A percentile compares a stretch with the other conserved stretches of the same genome.
Evolutionary conservation across 2,329 filamentous ascomycete genomes (phyloP).

Genomic region (Chaetomium globosum): DNA sequence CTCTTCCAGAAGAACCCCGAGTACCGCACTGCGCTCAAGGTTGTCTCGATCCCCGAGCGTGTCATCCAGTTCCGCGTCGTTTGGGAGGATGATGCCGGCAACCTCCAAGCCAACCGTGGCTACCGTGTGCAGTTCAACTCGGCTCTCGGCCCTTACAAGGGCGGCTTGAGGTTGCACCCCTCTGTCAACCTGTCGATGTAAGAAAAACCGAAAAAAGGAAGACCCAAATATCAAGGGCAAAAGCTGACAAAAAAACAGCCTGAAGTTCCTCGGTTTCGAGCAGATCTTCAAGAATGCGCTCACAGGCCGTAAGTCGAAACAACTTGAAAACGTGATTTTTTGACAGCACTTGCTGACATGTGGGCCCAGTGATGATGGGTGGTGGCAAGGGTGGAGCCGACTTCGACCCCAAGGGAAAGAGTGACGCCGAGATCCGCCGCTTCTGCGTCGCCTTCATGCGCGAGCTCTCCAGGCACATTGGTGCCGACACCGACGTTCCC

Average conservation of each 20-base stretch:
- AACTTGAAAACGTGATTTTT: conserved; percentile 19
- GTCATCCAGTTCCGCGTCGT: conserved; percentile 95
- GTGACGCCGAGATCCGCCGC: conserved; percentile 92
- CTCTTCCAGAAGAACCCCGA: conserved; percentile 94
- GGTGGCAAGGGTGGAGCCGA: conserved; percentile 97
- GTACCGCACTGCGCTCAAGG: conserved; percentile 85
- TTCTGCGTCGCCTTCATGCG: conserved; percentile 98
- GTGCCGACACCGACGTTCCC: conserved; percentile 92
- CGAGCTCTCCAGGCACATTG: conserved; percentile 93
- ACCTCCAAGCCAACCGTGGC: conserved; percentile 88
- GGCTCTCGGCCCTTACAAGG: conserved; percentile 96
- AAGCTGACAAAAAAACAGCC: conserved; percentile 42
- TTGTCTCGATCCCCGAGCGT: conserved; percentile 90
- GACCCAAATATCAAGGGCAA: neutral
- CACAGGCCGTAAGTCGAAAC: conserved; percentile 72
- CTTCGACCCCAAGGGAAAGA: conserved; percentile 99
- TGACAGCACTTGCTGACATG: conserved; percentile 35
- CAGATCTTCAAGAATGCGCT: conserved; percentile 99
- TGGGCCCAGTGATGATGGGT: conserved; percentile 73
- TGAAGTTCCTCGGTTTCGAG: conserved; percentile 99
- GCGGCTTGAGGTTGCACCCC: conserved; percentile 92
- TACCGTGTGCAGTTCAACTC: conserved; percentile 99
- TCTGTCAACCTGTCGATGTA: conserved; percentile 74
- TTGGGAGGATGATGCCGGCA: conserved; percentile 92
- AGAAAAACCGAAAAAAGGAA: conserved; percentile 30